phyloP scores from a whole-genome alignment of 176 grass and related monocot species.

The Cocos nucifera region DNA sequence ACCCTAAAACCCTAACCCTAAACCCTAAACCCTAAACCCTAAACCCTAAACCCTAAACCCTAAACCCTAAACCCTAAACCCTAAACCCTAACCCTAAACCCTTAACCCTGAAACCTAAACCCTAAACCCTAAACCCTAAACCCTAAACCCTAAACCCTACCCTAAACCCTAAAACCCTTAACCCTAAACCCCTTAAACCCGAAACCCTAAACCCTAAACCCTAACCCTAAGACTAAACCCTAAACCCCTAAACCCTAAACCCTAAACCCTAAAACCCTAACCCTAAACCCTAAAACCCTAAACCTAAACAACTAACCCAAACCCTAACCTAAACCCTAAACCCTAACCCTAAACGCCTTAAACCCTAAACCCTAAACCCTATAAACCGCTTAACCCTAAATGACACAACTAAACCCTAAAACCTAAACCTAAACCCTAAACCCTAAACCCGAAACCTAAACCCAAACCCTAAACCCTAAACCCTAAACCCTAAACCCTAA shows the following conservation, averaged over 20 bases:
- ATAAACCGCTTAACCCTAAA: slow-evolving; percentile 21
- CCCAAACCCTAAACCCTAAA: slow-evolving; percentile 28
- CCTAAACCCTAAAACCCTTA: too few relatives aligned
- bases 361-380: slow-evolving; percentile 24
- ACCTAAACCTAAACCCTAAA: slow-evolving; percentile 13
- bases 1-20: slow-evolving; percentile 20
- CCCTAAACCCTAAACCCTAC: slow-evolving; percentile 17
- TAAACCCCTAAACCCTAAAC: slow-evolving; percentile 15
- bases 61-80: slow-evolving; percentile 14
- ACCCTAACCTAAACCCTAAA: slow-evolving; percentile 19
- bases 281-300: slow-evolving; percentile 22
- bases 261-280: slow-evolving; percentile 26
- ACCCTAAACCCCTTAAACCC: too few relatives aligned
- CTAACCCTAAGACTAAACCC: not conserved
- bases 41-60: slow-evolving; percentile 19
- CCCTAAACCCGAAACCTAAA: slow-evolving; percentile 1
- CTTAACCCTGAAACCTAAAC: slow-evolving; percentile 25
- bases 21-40: slow-evolving; percentile 26
- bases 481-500: slow-evolving; percentile 26
- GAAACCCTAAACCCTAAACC: slow-evolving; percentile 2
- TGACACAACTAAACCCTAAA: slow-evolving; percentile 1
- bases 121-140: slow-evolving; percentile 19
- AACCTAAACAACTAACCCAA: slow-evolving; percentile 12
- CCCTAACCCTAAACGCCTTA: slow-evolving; percentile 21
- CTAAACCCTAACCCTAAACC: slow-evolving; percentile 22